Base-by-base conservation (phyloP, 306 rosid species). In the Pterocarpus santalinus region DNA sequence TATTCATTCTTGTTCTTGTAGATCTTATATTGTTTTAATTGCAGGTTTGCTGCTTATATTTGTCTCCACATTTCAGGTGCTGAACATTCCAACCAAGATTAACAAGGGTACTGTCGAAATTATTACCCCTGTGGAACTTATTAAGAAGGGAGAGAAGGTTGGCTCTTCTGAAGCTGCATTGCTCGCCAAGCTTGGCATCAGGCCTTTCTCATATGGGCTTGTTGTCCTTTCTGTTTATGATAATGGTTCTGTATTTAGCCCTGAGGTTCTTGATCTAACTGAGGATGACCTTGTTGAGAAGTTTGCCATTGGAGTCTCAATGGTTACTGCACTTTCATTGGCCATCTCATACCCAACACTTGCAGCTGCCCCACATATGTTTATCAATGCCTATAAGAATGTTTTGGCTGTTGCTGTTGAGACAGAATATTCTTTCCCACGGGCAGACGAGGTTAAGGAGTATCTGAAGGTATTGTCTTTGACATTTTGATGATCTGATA, bases 51-150 rank as follows among this genome's bases (percentile, higher is more conserved):
- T 72, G 66, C 30, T 64, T 6, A 81, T 11, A 3, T 12, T 44
- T 28, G 3, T 14, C 7, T 75, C 5, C 5, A 2, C 16, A 46
- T 4, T 61, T 0, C 90, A 94, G 98, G 98, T 95, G 0, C 86
- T 94, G 0, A 94, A 94, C 14, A 94, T 94, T 14, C 98, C 98
- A 0, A 92, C 98, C 2, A 92, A 95, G 89, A 95, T 95, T 85
- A 95, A 95, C 91, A 91, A 92, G 89, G 98, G 98, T 41, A 95
- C 98, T 65, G 98, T 95, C 0, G 98, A 94, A 88, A 94, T 94
- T 58, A 92, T 94, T n/a, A 94, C 97, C 75, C 97, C 97, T 34
- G 98, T 94, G 8, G 98, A 94, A 69, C 95, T 95, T 30, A 92
- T 92, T 76, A 95, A 35, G 90, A 95, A 95, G 91, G 97, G 98